Percentiles rank a stretch among this genome's conserved stretches.
phyloP scores from a whole-genome alignment of 2,329 filamentous ascomycete genomes.

The Curvularia sp. region DNA sequence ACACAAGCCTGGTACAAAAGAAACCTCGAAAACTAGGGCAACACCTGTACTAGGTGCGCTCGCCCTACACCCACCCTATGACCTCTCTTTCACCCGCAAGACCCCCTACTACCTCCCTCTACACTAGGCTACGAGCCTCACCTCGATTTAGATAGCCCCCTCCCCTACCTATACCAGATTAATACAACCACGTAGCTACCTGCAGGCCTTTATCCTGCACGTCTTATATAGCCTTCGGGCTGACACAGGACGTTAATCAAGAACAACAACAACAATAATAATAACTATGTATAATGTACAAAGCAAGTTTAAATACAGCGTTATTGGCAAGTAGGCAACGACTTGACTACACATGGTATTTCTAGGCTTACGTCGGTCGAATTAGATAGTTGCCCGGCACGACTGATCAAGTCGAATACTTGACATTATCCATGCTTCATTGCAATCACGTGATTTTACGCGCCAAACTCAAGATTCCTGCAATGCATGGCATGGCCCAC shows the following conservation, averaged over 20 bases:
- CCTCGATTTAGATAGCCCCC: constrained; percentile 5
- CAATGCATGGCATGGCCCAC: too few species aligned
- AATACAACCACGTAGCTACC: background rate
- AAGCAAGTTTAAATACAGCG: too few species aligned
- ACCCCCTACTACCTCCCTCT: background rate
- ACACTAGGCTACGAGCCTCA: constrained; percentile 3
- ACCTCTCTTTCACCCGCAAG: background rate
- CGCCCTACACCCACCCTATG: constrained; percentile 34
- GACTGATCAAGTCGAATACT: too few species aligned
- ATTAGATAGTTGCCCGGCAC: too few species aligned
- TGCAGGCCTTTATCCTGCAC: constrained; percentile 1
- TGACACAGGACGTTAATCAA: constrained; percentile 2
- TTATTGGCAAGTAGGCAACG: too few species aligned
- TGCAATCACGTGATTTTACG: too few species aligned
- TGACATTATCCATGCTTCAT: too few species aligned
- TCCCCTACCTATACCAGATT: background rate
- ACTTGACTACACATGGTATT: too few species aligned
- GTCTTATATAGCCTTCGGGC: constrained; percentile 1
- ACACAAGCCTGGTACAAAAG: background rate
- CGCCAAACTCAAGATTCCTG: too few species aligned
- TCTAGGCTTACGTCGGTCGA: too few species aligned
- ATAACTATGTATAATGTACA: too few species aligned
- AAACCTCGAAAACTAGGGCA: background rate
- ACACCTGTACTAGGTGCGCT: background rate
- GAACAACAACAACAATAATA: constrained; percentile 2